Conservation (phyloP, 192 early-diverging fungal genomes). For the Podila epigama region DNA sequence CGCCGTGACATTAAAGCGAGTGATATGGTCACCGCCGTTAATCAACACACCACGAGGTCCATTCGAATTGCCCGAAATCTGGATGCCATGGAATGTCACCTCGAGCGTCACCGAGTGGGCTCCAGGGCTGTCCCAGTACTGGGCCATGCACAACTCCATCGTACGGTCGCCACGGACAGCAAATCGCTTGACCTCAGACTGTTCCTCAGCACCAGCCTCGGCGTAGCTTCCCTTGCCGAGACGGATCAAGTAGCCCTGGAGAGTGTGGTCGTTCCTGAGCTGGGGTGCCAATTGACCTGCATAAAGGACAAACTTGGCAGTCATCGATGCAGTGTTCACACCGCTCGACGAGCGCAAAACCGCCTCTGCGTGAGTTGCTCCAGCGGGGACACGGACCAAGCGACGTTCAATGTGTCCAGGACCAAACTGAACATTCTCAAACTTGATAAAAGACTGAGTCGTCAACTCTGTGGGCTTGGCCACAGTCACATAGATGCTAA, state of each 20-base stretch:
- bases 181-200: conserved; percentile 59
- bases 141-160: conserved; percentile 83
- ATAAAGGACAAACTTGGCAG: conserved; percentile 46
- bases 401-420: conserved; percentile 82
- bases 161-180: conserved; percentile 74
- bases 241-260: conserved; percentile 61
- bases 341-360: conserved; percentile 23
- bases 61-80: conserved; percentile 54
- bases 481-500: conserved; percentile 89
- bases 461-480: conserved; percentile 73
- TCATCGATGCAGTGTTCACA: conserved; percentile 6
- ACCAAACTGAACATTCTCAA: conserved; percentile 66
- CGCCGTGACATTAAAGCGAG: conserved; percentile 75
- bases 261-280: conserved; percentile 65
- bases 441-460: conserved; percentile 57
- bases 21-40: conserved; percentile 56
- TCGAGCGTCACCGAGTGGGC: conserved; percentile 71
- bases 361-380: conserved; percentile 79
- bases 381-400: conserved; percentile 83
- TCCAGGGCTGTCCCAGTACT: conserved; percentile 88
- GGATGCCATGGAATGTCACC: conserved; percentile 84
- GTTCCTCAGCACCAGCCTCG: conserved; percentile 64
- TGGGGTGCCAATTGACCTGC: conserved; percentile 78
- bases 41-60: conserved; percentile 49
- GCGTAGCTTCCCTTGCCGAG: conserved; percentile 70